phyloP scores from a whole-genome alignment of 768 basidiomycete genomes.

The Calocybe cyanea region DNA sequence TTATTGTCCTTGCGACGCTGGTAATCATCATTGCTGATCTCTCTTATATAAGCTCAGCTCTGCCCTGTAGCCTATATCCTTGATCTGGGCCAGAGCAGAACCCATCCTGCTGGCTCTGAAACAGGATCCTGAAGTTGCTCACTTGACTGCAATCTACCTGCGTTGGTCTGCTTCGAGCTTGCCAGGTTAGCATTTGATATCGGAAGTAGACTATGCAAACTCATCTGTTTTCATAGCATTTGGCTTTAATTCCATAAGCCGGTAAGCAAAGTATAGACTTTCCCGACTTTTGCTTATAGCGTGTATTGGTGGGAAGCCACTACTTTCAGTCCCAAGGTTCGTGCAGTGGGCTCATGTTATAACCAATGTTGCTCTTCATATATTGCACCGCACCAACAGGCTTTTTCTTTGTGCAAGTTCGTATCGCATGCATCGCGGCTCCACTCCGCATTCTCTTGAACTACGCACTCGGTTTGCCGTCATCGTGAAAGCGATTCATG shows the following conservation, averaged over 20 bases:
- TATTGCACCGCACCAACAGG: slow-evolving; percentile 32
- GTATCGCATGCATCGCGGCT: slow-evolving; percentile 74
- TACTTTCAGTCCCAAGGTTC: slow-evolving; percentile 84
- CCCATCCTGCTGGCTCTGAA: slow-evolving; percentile 65
- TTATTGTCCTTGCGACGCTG: too few species aligned
- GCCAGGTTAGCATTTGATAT: slow-evolving; percentile 42
- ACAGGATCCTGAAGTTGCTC: slow-evolving; percentile 82
- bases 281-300: not conserved
- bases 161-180: slow-evolving; percentile 72
- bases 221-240: slow-evolving; percentile 28
- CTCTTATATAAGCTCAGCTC: too few species aligned
- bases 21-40: too few species aligned
- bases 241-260: slow-evolving; percentile 45
- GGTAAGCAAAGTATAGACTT: too few species aligned
- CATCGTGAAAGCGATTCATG: not conserved
- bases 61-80: too few species aligned
- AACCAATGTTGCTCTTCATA: not conserved
- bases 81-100: slow-evolving; percentile 87
- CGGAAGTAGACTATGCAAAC: not conserved
- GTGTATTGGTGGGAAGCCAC: slow-evolving; percentile 33
- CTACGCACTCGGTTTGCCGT: slow-evolving; percentile 67
- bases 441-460: slow-evolving; percentile 82
- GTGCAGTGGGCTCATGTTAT: too few species aligned
- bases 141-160: slow-evolving; percentile 70
- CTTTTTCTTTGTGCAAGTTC: slow-evolving; percentile 82